Evolutionary conservation across 768 basidiomycete species (phyloP), one percentile per base, ranked within the genome.

Genomic region (Ephemerocybe angulata): DNA sequence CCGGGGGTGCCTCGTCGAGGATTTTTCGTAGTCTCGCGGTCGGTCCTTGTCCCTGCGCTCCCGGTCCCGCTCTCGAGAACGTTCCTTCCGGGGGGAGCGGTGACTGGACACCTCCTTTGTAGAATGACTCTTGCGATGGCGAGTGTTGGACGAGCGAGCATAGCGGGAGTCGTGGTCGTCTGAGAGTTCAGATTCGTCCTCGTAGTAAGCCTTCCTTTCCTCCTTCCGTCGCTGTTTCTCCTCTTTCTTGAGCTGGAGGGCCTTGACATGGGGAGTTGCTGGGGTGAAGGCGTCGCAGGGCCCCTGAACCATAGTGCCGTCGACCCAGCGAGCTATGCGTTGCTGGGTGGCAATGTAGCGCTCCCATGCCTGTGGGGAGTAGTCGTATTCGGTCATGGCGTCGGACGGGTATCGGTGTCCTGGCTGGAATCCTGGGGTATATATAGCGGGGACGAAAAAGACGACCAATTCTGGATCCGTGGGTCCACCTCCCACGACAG

Each of bases 301-400:
- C 13, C 22, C 22, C 31, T 60, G 49, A 8, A 22, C 42, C 12
- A 37, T 42, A 13, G 59, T 57, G 13, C 46, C 53, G 27, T 57
- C 53, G 44, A 57, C 56, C 59, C 59, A 60, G 24, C 56, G 56
- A n/a, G 55, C 59, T 5, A 60, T 60, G 29, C 59, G 49, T 17
- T 53, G 31, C 55, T 60, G 59, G 24, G 52, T 57, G 17, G 52
- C 59, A 19, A 60, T 50, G 50, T 60, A 54, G 13, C 56, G 56
- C 42, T 60, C 53, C 52, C 51, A 60, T 21, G 59, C 59, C 28
- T 57, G 52, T 11, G 48, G 49, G 7, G 59, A 60, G 29, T 54
- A 60, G 53, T 60, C 59, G 56, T 60, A 60, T 41, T 60, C 59
- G 6, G 59, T 60, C 59, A 60, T 60, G 49, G 52, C 53, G 46